Evolutionary conservation across 345 rosid genomes (phyloP).

Genomic region (Abelmoschus esculentus): DNA sequence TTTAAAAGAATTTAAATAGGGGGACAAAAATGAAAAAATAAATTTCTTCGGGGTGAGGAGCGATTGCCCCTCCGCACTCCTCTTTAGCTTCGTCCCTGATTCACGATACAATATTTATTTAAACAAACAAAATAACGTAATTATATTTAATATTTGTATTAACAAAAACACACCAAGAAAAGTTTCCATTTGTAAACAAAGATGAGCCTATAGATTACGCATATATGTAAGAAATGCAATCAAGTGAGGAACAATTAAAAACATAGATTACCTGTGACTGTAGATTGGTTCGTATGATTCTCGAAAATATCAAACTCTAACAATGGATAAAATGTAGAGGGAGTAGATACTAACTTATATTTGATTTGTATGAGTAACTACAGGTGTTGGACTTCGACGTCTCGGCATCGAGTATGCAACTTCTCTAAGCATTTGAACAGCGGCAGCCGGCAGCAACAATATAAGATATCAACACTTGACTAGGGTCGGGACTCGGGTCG

Average conservation of each 20-base stretch:
- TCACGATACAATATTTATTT: too few relatives aligned
- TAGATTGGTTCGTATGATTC: slow-evolving; percentile 16
- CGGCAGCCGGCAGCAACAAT: slow-evolving; percentile 9
- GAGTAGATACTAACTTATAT: background rate
- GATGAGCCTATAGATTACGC: slow-evolving; percentile 6
- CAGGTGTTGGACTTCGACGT: background rate
- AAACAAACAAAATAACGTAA: too few relatives aligned
- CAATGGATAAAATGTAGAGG: slow-evolving; percentile 5
- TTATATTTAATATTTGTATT: background rate
- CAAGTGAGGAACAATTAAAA: slow-evolving; percentile 10
- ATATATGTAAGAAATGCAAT: slow-evolving; percentile 14
- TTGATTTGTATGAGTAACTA: background rate
- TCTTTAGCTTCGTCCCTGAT: too few relatives aligned
- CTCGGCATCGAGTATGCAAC: background rate
- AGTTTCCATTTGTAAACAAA: background rate
- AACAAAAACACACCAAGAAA: slow-evolving; percentile 12
- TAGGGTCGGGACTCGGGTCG: background rate
- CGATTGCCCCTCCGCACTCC: too few relatives aligned
- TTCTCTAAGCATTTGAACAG: slow-evolving; percentile 11
- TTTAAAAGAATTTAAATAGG: too few relatives aligned
- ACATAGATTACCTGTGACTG: slow-evolving; percentile 15
- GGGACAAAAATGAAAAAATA: too few relatives aligned
- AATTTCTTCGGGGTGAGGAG: too few relatives aligned
- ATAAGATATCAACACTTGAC: background rate
- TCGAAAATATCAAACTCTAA: slow-evolving; percentile 4